phyloP scores from a whole-genome alignment of 345 rosid species.

The Arabidopsis arenosa region DNA sequence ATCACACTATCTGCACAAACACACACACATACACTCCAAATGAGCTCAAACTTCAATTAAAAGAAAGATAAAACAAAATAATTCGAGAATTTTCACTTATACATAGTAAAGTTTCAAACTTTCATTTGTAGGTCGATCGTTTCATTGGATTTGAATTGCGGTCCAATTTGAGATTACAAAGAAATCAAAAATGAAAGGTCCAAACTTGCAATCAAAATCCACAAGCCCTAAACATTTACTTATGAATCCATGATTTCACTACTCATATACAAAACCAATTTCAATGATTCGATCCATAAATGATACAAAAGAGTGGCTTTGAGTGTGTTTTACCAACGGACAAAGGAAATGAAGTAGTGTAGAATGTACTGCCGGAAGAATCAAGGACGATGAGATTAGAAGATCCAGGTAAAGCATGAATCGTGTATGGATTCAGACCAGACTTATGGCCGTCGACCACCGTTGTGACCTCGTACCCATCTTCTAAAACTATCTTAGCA shows the following conservation, averaged over 20 bases:
- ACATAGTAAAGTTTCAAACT: constrained; percentile 13
- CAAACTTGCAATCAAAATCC: constrained; percentile 6
- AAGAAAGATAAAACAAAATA: not conserved
- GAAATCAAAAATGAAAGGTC: not conserved
- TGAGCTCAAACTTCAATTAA: not conserved
- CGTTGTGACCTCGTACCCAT: constrained; percentile 67
- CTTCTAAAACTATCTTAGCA: constrained; percentile 54
- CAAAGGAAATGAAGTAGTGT: constrained; percentile 57
- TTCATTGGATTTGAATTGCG: not conserved
- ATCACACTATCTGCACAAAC: constrained; percentile 51
- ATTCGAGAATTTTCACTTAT: not conserved
- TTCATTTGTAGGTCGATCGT: not conserved
- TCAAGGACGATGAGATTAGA: constrained; percentile 63
- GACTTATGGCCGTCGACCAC: constrained; percentile 58
- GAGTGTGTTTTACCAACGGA: constrained; percentile 48
- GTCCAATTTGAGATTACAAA: not conserved
- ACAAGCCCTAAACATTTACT: not conserved
- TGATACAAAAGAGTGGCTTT: constrained; percentile 1
- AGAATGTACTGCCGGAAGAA: constrained; percentile 50
- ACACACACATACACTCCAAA: not conserved
- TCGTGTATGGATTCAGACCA: constrained; percentile 53
- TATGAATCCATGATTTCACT: not conserved
- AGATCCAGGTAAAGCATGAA: constrained; percentile 54
- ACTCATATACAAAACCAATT: not conserved
- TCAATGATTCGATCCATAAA: not conserved